phyloP scores from a whole-genome alignment of 106 monocot species.

The Gastrodia elata region DNA sequence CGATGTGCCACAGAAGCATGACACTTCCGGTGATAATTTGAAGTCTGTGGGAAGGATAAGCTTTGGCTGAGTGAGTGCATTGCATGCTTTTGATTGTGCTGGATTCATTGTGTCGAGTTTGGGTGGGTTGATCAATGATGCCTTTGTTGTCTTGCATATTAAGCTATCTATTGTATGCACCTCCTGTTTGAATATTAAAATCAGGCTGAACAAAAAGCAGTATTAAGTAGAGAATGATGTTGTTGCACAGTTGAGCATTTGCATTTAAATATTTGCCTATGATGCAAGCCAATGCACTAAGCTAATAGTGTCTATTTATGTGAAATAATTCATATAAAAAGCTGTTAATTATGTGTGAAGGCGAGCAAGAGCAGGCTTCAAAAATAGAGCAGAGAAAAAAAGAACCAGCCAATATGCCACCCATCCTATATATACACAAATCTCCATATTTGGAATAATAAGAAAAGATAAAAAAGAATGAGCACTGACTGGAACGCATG shows the following conservation, averaged over 20 bases:
- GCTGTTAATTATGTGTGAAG: neutral
- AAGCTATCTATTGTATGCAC: too few relatives aligned
- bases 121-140: too few relatives aligned
- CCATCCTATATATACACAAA: neutral
- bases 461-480: neutral
- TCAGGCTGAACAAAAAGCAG: too few relatives aligned
- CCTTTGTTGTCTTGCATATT: too few relatives aligned
- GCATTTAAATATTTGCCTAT: too few relatives aligned
- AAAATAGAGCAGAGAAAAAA: neutral
- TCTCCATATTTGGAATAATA: neutral
- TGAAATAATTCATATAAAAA: neutral
- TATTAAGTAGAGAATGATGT: too few relatives aligned
- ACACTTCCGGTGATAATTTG: conserved; percentile 31
- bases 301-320: too few relatives aligned
- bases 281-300: too few relatives aligned
- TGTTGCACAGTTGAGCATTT: too few relatives aligned
- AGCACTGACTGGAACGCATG: neutral
- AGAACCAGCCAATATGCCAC: neutral
- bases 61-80: conserved; percentile 15
- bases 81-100: neutral
- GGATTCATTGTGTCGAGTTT: too few relatives aligned
- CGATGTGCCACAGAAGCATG: conserved; percentile 28
- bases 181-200: too few relatives aligned
- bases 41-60: conserved; percentile 28
- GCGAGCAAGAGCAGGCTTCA: neutral